Base-by-base conservation (phyloP, 2,329 filamentous ascomycete species). In the Daldinia eschscholtzii region DNA sequence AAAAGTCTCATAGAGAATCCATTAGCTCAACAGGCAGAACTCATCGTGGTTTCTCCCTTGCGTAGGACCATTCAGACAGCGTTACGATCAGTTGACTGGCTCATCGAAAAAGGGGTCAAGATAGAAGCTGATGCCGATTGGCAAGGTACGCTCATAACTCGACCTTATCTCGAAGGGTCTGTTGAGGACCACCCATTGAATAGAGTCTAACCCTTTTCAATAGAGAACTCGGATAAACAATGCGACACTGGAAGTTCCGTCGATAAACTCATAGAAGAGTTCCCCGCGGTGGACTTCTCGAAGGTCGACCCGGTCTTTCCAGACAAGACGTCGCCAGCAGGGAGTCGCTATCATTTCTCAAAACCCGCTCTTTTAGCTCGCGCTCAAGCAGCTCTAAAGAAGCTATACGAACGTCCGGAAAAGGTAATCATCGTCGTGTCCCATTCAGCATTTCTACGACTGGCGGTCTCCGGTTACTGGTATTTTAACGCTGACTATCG, bases 1-100 rank as follows among this genome's bases (percentile, higher is more conserved):
- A 75, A 81, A 55, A 80, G 78, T 62, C 79, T 89, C 1, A 72
- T 79, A 12, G 77, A 80, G 37, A 79, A 81, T 20, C 71, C 73
- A 30, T 78, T 86, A 23, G 78, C 76, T 4, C 76, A 80, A 13
- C 78, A 83, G 65, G 80, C 86, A 9, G 84, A 85, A 18, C 79
- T 85, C 30, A 87, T 92, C 60, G 75, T 92, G 35, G 86, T 87
- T 56, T 91, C 88, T 74, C 87, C 90, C 0, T 90, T 92, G 87
- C 81, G 83, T 15, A 83, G 90, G 33, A 91, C 89, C 1, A 80
- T 92, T 33, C 87, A 92, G 78, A 92, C 90, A 1, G 86, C 89
- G 0, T 80, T 85, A 46, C 80, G 86, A 7, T 84, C 85, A 0
- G 80, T 92, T 1, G 85, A 86, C 71, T 91, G 86, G 83, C 80